phyloP scores from a whole-genome alignment of 176 grass and related monocot species.

The Chloris gayana region DNA sequence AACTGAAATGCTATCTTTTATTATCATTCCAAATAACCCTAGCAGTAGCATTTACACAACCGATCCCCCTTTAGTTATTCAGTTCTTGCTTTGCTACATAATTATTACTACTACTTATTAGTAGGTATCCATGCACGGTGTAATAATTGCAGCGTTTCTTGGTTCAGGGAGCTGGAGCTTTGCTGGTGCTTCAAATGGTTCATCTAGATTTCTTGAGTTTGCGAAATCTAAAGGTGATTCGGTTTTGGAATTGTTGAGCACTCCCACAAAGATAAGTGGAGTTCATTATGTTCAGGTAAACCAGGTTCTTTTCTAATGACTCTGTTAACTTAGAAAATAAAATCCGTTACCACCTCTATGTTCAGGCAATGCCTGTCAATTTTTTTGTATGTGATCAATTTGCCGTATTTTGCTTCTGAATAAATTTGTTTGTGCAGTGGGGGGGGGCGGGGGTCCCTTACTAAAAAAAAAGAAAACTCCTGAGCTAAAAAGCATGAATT shows the following conservation, averaged over 20 bases:
- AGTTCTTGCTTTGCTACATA: slow-evolving; percentile 15
- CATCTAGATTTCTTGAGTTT: slow-evolving; percentile 93
- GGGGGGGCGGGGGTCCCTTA: neutral
- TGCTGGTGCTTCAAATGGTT: slow-evolving; percentile 74
- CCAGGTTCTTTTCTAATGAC: neutral
- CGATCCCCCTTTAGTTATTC: neutral
- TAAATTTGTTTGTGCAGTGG: neutral
- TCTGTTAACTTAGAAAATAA: neutral
- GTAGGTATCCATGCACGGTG: neutral
- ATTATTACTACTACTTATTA: slow-evolving; percentile 25
- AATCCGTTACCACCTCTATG: neutral
- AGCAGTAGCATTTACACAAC: neutral
- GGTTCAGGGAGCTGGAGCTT: slow-evolving; percentile 87
- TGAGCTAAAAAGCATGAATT: neutral
- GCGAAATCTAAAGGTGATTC: slow-evolving; percentile 72
- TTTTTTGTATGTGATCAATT: neutral
- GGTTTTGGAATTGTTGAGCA: slow-evolving; percentile 91
- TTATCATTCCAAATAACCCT: neutral
- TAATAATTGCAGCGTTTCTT: slow-evolving; percentile 30
- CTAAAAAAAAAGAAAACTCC: neutral
- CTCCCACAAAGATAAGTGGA: slow-evolving; percentile 93
- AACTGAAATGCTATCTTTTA: neutral
- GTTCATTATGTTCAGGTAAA: slow-evolving; percentile 97
- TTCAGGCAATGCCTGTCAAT: neutral
- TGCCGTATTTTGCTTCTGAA: neutral